A percentile compares a stretch with the other conserved stretches of the same genome.
phyloP scores from a whole-genome alignment of 2,329 filamentous ascomycete genomes.

The Verticillium isaacii region DNA sequence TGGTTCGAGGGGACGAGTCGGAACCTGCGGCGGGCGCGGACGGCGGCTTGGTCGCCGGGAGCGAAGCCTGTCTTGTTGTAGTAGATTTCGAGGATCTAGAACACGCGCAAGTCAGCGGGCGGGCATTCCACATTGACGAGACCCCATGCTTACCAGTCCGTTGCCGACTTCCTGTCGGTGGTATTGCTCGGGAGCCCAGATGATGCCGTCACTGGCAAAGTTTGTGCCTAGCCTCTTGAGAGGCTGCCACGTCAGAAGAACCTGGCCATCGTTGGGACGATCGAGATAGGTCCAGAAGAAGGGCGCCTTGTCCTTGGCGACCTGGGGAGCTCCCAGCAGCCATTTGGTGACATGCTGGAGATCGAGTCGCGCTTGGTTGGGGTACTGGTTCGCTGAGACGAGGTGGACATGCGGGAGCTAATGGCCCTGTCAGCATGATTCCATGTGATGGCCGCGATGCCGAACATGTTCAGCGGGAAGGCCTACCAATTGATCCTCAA shows the following conservation, averaged over 20 bases:
- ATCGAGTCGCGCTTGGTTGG: slow-evolving; percentile 65
- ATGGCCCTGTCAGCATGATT: neutral
- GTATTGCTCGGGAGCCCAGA: slow-evolving; percentile 78
- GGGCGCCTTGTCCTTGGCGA: slow-evolving; percentile 76
- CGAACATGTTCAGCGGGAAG: neutral
- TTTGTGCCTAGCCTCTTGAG: slow-evolving; percentile 63
- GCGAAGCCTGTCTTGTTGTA: slow-evolving; percentile 78
- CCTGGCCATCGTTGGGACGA: slow-evolving; percentile 72
- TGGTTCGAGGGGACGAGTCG: slow-evolving; percentile 70
- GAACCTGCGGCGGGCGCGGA: slow-evolving; percentile 79
- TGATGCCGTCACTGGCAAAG: slow-evolving; percentile 86
- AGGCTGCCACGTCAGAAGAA: slow-evolving; percentile 87
- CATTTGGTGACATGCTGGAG: slow-evolving; percentile 77
- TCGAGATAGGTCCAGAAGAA: slow-evolving; percentile 94
- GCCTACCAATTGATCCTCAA: slow-evolving; percentile 12
- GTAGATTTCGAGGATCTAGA: slow-evolving; percentile 81
- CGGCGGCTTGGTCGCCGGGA: slow-evolving; percentile 67
- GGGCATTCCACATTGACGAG: neutral
- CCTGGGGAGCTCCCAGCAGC: slow-evolving; percentile 76
- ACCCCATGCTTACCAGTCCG: slow-evolving; percentile 42
- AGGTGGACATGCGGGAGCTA: slow-evolving; percentile 88
- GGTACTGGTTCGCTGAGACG: slow-evolving; percentile 78
- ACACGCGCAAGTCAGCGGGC: neutral
- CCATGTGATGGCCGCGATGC: slow-evolving; percentile 4
- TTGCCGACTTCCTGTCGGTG: slow-evolving; percentile 69